A percentile compares a stretch with the other conserved stretches of the same genome.
These are phyloP conservation scores for Calonectria crousiana DNA, from an alignment of 2,329 filamentous ascomycete genomes.

Conservation along the genomic window DNA sequence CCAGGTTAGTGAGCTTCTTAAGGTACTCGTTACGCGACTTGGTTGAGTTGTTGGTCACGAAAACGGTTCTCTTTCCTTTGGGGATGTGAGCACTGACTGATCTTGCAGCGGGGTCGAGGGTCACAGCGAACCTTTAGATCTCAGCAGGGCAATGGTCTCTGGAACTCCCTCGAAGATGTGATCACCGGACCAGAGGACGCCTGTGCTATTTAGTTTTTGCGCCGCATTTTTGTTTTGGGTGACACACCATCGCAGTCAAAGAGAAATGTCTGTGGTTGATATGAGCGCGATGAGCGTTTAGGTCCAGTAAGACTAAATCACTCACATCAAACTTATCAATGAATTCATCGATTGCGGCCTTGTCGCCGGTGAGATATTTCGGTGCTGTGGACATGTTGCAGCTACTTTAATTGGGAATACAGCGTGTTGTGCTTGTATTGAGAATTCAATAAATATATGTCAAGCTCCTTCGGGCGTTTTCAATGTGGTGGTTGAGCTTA, in stretches of 20 bases:
- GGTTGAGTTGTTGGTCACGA: conserved; percentile 99
- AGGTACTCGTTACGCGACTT: conserved; percentile 94
- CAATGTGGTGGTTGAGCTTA: not conserved
- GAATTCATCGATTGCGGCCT: conserved; percentile 82
- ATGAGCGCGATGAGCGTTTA: conserved; percentile 1
- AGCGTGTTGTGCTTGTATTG: not conserved
- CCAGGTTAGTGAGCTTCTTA: conserved; percentile 86
- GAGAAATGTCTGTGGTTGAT: conserved; percentile 79
- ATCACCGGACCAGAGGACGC: conserved; percentile 96
- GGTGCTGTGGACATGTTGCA: conserved; percentile 49
- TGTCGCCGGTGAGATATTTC: conserved; percentile 84
- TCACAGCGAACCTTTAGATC: conserved; percentile 74
- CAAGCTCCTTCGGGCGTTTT: not conserved
- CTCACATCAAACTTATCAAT: conserved; percentile 92
- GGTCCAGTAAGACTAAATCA: conserved; percentile 41
- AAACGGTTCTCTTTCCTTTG: conserved; percentile 89
- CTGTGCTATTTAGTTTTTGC: conserved; percentile 58
- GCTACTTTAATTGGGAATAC: not conserved
- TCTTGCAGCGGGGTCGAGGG: not conserved
- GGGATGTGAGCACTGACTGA: not conserved
- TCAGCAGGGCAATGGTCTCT: conserved; percentile 86
- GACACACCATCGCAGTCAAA: conserved; percentile 94
- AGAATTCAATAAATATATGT: not conserved
- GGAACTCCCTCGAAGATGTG: conserved; percentile 87
- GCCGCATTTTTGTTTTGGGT: no score